Evolutionary conservation across 306 rosid genomes (phyloP), one percentile per base, ranked within the genome.

Genomic region (Spatholobus suberectus): DNA sequence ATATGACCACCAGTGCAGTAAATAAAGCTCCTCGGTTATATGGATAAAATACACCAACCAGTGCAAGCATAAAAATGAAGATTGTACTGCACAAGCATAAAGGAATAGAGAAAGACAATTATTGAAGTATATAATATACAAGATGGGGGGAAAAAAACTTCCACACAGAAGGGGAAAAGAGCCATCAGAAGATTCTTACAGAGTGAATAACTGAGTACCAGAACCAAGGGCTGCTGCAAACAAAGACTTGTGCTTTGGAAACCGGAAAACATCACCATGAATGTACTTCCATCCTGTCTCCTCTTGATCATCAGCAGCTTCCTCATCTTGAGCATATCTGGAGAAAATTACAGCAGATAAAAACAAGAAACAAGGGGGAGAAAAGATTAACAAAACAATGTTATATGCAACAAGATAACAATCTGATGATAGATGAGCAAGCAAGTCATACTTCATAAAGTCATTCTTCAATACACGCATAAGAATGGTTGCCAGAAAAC

Each of bases 271-370:
- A 79, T 95, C 98, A 34, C 98, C 98, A 65, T 95, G 97, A 75
- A 95, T 95, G 83, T 95, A 95, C 84, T 95, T 95, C 98, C 98
- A 95, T 40, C 98, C 98, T 0, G 98, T 95, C 86, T 95, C 97
- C 88, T 95, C 98, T 83, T 95, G 98, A 81, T 95, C 98, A 89
- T 95, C 98, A 58, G 94, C 98, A 70, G 97, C 95, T 89, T 93
- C 98, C 86, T 95, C 98, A 78, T 95, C 98, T 90, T 95, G 98
- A 10, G 97, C 98, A 78, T 95, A 93, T 90, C 98, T 93, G 75
- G 37, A 67, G 66, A 59, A 76, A 55, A 77, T 40, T 40, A 47
- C 43, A 57, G 24, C 32, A 67, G 59, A 84, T 20, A 71, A 32
- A 18, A 72, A 73, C 49, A 77, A 6, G 75, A 70, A 59, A 54